Evolutionary conservation across 345 rosid species (phyloP).

Genomic region (Melastoma malabathricum): DNA sequence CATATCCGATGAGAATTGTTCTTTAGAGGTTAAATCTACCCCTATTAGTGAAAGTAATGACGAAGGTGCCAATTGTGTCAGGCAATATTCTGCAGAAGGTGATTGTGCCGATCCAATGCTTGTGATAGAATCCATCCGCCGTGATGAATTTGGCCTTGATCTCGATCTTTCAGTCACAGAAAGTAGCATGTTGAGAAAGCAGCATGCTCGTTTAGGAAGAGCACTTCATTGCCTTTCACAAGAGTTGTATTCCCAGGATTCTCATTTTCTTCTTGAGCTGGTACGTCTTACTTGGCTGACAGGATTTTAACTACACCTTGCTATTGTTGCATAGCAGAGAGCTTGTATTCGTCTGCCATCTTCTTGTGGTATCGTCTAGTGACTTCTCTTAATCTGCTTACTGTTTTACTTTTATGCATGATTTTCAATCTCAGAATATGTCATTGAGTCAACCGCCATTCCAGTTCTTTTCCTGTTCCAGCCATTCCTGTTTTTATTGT

Average conservation of each 20-base stretch:
- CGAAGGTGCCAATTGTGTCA: slow-evolving; percentile 11
- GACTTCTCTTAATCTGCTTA: no score
- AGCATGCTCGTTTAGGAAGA: slow-evolving; percentile 97
- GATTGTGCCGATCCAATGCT: slow-evolving; percentile 27
- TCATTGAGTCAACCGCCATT: no score
- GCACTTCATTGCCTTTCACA: slow-evolving; percentile 97
- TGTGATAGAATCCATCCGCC: slow-evolving; percentile 69
- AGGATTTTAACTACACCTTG: no score
- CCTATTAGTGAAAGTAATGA: slow-evolving; percentile 10
- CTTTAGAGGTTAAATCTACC: slow-evolving; percentile 15
- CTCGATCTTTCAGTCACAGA: slow-evolving; percentile 48
- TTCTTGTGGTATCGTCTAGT: no score
- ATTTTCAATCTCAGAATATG: no score
- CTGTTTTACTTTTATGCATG: no score
- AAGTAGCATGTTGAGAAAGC: slow-evolving; percentile 67
- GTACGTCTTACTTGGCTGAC: slow-evolving; percentile 14
- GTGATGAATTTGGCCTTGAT: slow-evolving; percentile 79
- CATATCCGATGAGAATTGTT: slow-evolving; percentile 12
- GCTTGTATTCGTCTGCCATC: no score
- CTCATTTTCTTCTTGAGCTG: slow-evolving; percentile 97
- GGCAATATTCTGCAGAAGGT: slow-evolving; percentile 14
- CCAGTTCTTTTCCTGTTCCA: no score
- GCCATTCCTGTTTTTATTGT: no score
- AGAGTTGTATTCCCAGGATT: slow-evolving; percentile 94
- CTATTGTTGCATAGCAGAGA: no score